phyloP scores from a whole-genome alignment of 371 early-diverging fungal genomes.

The Apophysomyces ossiformis region DNA sequence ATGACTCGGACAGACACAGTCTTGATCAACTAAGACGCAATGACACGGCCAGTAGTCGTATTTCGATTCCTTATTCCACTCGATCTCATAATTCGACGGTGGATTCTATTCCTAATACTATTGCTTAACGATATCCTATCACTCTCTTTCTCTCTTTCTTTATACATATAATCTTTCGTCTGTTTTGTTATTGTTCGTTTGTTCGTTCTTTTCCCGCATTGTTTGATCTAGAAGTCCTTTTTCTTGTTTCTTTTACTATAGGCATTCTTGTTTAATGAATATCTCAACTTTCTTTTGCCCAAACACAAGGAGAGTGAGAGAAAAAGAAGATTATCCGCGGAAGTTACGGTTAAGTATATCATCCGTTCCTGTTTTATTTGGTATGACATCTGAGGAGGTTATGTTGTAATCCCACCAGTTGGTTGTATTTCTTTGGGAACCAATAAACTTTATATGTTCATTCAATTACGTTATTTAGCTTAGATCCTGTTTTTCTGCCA shows the following conservation, averaged over 20 bases:
- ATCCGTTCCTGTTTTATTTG: background rate
- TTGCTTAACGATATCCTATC: background rate
- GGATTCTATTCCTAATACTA: slow-evolving; percentile 11
- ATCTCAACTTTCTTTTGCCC: too few species aligned
- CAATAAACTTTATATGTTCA: too few species aligned
- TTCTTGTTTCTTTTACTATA: too few species aligned
- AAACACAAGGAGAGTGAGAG: background rate
- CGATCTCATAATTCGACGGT: slow-evolving; percentile 10
- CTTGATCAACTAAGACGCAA: slow-evolving; percentile 17
- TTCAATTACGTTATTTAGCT: too few species aligned
- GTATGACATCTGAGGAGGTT: background rate
- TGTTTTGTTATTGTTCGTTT: background rate
- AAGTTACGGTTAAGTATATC: background rate
- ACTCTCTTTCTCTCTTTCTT: background rate
- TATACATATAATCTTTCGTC: background rate
- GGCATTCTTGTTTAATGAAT: too few species aligned
- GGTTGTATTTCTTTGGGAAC: too few species aligned
- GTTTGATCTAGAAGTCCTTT: background rate
- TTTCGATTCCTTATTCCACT: slow-evolving; percentile 10
- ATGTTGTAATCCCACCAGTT: background rate
- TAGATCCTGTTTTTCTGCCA: too few species aligned
- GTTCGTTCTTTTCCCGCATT: slow-evolving; percentile 1
- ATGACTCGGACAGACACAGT: slow-evolving; percentile 2
- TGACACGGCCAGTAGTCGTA: slow-evolving; percentile 20
- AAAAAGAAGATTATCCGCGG: background rate